Evolutionary conservation across 768 basidiomycete species (phyloP).

Genomic region (Russula sp.): DNA sequence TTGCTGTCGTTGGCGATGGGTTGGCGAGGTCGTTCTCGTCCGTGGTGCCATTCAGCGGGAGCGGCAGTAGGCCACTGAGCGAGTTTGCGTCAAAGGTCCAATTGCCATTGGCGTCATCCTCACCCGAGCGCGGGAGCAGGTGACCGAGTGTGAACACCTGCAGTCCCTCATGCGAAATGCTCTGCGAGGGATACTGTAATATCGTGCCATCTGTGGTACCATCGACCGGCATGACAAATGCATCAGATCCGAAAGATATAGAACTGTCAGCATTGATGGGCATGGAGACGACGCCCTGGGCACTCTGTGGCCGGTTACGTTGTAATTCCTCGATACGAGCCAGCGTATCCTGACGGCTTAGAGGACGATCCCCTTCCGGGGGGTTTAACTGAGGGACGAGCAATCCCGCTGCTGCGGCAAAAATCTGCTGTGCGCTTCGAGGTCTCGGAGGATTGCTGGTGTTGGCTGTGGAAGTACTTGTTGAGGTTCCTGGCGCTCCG

Average conservation of each 20-base stretch:
- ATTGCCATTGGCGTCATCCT: slow-evolving; percentile 47
- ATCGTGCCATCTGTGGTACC: neutral
- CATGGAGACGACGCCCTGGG: slow-evolving; percentile 10
- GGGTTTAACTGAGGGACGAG: slow-evolving; percentile 23
- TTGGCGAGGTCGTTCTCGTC: slow-evolving; percentile 5
- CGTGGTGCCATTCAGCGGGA: neutral
- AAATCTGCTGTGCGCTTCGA: slow-evolving; percentile 26
- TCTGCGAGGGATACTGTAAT: slow-evolving; percentile 21
- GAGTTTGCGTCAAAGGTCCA: slow-evolving; percentile 49
- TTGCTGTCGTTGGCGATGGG: slow-evolving; percentile 1
- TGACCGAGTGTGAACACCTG: slow-evolving; percentile 80
- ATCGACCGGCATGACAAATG: slow-evolving; percentile 12
- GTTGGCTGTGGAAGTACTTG: slow-evolving; percentile 6
- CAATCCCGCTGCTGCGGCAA: slow-evolving; percentile 28
- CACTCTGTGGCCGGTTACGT: slow-evolving; percentile 21
- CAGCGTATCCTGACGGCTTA: slow-evolving; percentile 40
- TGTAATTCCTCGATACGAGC: slow-evolving; percentile 49
- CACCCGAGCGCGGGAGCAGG: slow-evolving; percentile 49
- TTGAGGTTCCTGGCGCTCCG: slow-evolving; percentile 15
- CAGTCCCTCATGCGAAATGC: slow-evolving; percentile 49
- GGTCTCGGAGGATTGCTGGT: slow-evolving; percentile 21
- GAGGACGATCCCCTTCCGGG: slow-evolving; percentile 24
- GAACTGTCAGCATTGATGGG: slow-evolving; percentile 16
- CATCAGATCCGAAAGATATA: slow-evolving; percentile 11
- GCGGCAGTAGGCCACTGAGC: slow-evolving; percentile 24